Evolutionary conservation across 441 rosid species (phyloP), one percentile per base, ranked within the genome.

Genomic region (Populus hybrid): DNA sequence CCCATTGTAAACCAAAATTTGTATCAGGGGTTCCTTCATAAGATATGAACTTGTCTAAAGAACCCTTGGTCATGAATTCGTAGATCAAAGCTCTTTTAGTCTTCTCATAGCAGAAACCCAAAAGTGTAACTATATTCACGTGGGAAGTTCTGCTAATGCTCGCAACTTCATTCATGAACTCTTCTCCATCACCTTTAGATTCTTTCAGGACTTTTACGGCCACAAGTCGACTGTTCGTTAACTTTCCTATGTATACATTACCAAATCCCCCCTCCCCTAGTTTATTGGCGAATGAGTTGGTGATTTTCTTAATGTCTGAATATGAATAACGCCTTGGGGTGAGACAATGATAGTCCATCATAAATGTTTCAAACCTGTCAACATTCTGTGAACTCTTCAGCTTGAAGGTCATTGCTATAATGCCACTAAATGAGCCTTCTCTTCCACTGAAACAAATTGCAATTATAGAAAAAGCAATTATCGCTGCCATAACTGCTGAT

Each of bases 111-210:
- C 69, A 73, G 9, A 73, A 73, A 7, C 76, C 76, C 12, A 59
- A 61, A 23, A 73, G 59, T 21, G 53, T 10, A 32, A 63, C 76
- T n/a, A 75, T 28, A 8, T 75, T 75, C 14, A 75, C 65, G 10
- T 75, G 77, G 10, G 69, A 73, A 59, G 76, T 73, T 35, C 69
- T 73, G 23, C 23, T 73, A 11, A 63, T 61, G 24, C 69, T 73
- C 8, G 76, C 76, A 11, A 73, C 76, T 61, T 73, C 76, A 35
- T 73, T 73, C 2, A 73, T 63, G 26, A 73, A 73, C 36, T 63
- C 76, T 59, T 73, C 76, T n/a, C 76, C 76, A 11, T 61, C 69
- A 11, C 53, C 16, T 73, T 3, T 35, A 0, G 57, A 21, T 4
- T 73, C 38, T 2, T 21, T 73, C 0, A 73, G 0, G n/a, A 73